Conservation (phyloP, 2,329 filamentous ascomycete genomes). For the Colletotrichum orbiculare region DNA sequence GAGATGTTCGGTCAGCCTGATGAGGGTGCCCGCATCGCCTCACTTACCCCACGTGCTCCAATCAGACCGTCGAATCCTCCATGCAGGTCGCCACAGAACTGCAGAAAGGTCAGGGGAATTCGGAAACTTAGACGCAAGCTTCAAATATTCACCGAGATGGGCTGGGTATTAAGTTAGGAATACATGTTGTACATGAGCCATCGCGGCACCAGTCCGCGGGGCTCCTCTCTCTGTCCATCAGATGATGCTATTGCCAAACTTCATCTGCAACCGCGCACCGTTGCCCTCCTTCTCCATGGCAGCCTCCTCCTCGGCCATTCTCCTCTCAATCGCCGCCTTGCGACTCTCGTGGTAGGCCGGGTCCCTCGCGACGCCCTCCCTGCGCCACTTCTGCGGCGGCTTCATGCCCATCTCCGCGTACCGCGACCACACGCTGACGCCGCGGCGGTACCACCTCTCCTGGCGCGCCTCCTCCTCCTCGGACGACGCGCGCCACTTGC, state of each 20-base stretch:
- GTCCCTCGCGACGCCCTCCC: conserved; percentile 61
- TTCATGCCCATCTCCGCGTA: conserved; percentile 71
- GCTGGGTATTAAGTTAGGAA: neutral
- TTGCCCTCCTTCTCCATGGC: conserved; percentile 38
- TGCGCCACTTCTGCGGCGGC: conserved; percentile 70
- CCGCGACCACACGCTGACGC: conserved; percentile 68
- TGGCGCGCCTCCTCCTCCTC: conserved; percentile 68
- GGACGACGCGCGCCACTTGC: conserved; percentile 75
- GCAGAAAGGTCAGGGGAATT: too few species aligned
- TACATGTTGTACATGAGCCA: neutral
- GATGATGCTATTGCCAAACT: conserved; percentile 42
- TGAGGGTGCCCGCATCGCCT: too few species aligned
- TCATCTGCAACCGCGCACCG: conserved; percentile 41
- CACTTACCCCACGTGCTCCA: too few species aligned
- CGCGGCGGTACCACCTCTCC: conserved; percentile 70
- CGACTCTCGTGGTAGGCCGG: conserved; percentile 53
- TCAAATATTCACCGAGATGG: too few species aligned
- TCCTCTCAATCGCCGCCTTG: conserved; percentile 41
- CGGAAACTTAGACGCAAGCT: too few species aligned
- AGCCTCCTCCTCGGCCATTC: conserved; percentile 43
- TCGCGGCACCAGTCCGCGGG: neutral
- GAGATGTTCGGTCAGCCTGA: too few species aligned
- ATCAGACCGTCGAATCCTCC: too few species aligned
- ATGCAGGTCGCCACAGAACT: too few species aligned
- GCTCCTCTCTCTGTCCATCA: conserved; percentile 32